Conservation (phyloP, 2,329 filamentous ascomycete genomes). For the Dothidotthia symphoricarpi region DNA sequence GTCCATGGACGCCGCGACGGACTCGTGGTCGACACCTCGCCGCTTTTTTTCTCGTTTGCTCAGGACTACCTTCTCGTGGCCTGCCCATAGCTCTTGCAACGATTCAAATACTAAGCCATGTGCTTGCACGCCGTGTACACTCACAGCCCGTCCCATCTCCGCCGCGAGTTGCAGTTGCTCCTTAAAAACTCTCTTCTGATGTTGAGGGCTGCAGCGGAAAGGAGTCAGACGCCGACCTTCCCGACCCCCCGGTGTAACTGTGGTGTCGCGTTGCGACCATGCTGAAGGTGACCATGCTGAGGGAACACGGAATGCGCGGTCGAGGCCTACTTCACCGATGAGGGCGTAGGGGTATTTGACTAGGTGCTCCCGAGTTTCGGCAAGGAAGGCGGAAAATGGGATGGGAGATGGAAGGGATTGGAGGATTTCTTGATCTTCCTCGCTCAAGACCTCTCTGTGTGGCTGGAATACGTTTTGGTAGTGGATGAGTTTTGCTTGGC, state of each 20-base stretch:
- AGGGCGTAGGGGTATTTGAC: conserved; percentile 61
- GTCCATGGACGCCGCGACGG: conserved; percentile 5
- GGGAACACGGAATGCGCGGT: conserved; percentile 74
- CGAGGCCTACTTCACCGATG: conserved; percentile 74
- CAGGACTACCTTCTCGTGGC: conserved; percentile 62
- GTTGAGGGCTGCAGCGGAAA: conserved; percentile 64
- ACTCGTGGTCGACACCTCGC: conserved; percentile 16
- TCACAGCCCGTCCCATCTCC: conserved; percentile 63
- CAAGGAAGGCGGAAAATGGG: conserved; percentile 59
- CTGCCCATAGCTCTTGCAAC: conserved; percentile 66
- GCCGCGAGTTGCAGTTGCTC: conserved; percentile 72
- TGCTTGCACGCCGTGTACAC: conserved; percentile 72
- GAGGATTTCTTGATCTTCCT: conserved; percentile 45
- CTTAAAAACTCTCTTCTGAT: conserved; percentile 65
- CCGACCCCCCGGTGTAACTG: conserved; percentile 66
- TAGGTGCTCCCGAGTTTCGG: conserved; percentile 57
- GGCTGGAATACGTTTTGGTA: conserved; percentile 66
- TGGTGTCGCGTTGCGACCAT: conserved; percentile 45
- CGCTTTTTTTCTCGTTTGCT: conserved; percentile 57
- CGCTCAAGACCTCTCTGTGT: conserved; percentile 24
- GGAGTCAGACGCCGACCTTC: conserved; percentile 68
- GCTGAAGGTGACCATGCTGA: conserved; percentile 52
- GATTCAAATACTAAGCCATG: conserved; percentile 69
- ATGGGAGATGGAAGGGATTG: conserved; percentile 58
- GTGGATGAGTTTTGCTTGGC: conserved; percentile 54